Conservation (phyloP, 1,284 basidiomycete genomes). For the Malassezia pachydermatis region DNA sequence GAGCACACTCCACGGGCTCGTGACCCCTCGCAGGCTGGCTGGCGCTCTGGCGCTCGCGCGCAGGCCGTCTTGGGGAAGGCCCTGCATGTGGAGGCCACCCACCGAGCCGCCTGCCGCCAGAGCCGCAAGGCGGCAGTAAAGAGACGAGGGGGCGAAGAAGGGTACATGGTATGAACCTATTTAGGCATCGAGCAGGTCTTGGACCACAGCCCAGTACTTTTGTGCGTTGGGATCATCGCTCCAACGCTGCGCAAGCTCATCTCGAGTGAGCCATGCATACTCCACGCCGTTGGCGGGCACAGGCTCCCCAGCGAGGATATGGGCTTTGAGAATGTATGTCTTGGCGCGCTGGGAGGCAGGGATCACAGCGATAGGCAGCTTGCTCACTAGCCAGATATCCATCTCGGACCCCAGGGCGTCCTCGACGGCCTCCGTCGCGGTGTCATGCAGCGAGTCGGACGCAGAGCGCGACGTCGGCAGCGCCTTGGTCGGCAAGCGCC, state of each 20-base stretch:
- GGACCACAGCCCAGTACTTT: conserved; percentile 65
- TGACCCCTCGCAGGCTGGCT: too few species aligned
- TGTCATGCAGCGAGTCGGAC: conserved; percentile 10
- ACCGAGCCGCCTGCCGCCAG: too few species aligned
- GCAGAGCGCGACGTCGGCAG: conserved; percentile 11
- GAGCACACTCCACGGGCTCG: too few species aligned
- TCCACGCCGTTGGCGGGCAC: conserved; percentile 53
- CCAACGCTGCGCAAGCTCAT: conserved; percentile 60
- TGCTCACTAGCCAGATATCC: conserved; percentile 43
- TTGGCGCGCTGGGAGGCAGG: not conserved
- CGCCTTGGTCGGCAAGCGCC: conserved; percentile 27
- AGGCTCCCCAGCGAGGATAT: conserved; percentile 34
- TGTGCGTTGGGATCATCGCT: conserved; percentile 51
- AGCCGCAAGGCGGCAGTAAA: too few species aligned
- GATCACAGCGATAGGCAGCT: conserved; percentile 35
- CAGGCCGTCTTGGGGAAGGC: not conserved
- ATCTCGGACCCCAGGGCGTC: conserved; percentile 30
- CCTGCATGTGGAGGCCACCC: not conserved
- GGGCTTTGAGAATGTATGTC: conserved; percentile 38
- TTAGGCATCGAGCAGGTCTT: conserved; percentile 58
- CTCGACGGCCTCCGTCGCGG: conserved; percentile 25
- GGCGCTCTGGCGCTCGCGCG: too few species aligned
- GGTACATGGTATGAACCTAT: not conserved
- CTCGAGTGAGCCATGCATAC: conserved; percentile 80
- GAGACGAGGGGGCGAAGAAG: too few species aligned